Evolutionary conservation across 83 land plant genomes (phyloP).

Genomic region (Thuja plicata): DNA sequence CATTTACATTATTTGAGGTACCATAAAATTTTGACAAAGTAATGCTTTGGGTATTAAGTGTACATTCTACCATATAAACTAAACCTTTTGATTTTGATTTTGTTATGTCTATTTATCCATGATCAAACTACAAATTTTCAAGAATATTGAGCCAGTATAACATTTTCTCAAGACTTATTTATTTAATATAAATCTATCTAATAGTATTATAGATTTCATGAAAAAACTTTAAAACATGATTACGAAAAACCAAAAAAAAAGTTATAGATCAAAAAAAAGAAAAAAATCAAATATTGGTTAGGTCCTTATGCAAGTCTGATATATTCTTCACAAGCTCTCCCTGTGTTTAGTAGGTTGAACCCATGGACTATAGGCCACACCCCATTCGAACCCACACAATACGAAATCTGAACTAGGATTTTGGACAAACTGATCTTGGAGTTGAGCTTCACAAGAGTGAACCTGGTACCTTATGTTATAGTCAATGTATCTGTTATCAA

Average conservation of each 20-base stretch:
- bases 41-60: not conserved
- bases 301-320: too few relatives aligned
- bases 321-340: too few relatives aligned
- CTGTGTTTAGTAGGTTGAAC: too few relatives aligned
- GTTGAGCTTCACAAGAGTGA: too few relatives aligned
- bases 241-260: not conserved
- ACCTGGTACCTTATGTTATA: too few relatives aligned
- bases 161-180: not conserved
- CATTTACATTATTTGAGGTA: not conserved
- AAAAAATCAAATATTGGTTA: too few relatives aligned
- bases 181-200: not conserved
- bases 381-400: too few relatives aligned
- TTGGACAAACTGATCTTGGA: too few relatives aligned
- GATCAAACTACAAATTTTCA: not conserved
- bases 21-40: not conserved
- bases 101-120: not conserved
- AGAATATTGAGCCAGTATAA: not conserved
- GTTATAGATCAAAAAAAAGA: too few relatives aligned
- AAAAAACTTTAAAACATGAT: not conserved
- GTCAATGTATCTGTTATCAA: too few relatives aligned
- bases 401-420: too few relatives aligned
- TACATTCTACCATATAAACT: conserved; percentile 1
- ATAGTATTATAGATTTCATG: not conserved
- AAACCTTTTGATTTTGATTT: not conserved
- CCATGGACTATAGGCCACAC: too few relatives aligned